Evolutionary conservation across 2,329 filamentous ascomycete species (phyloP).

Genomic region (Aspergillus thermomutatus): DNA sequence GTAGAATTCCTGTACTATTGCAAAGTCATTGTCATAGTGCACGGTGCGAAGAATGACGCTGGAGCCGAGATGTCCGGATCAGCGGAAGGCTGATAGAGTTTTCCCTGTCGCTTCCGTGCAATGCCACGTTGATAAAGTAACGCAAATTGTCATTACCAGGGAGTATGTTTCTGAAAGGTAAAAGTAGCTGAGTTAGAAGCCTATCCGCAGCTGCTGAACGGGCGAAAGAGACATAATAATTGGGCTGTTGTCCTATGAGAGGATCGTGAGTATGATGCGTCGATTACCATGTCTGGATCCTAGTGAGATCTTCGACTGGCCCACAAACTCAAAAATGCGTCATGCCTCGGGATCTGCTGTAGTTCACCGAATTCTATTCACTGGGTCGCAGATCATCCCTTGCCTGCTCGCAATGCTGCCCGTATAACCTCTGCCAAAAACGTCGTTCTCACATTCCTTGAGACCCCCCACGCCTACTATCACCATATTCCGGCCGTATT

Average conservation of each 20-base stretch:
- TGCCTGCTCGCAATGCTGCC: no score
- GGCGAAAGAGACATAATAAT: background rate
- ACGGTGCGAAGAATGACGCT: background rate
- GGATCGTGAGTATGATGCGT: background rate
- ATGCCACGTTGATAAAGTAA: no score
- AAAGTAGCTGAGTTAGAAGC: background rate
- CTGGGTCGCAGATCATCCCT: no score
- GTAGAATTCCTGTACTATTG: background rate
- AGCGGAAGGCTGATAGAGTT: no score
- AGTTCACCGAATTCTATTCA: background rate
- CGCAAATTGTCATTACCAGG: background rate
- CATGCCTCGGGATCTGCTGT: background rate
- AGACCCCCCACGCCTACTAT: no score
- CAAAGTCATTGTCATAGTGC: background rate
- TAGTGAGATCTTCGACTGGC: no score
- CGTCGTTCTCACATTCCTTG: no score
- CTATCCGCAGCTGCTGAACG: background rate
- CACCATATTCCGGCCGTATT: no score
- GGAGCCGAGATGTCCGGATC: no score
- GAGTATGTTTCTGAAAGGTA: background rate
- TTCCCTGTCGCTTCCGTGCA: no score
- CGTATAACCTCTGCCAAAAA: no score
- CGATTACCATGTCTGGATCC: background rate
- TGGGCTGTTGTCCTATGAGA: background rate
- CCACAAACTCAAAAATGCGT: background rate